A percentile compares a stretch with the other conserved stretches of the same genome.
Evolutionary conservation across 1,139 yeast genomes (phyloP).

Genomic region (Suhomyces bribrorum): DNA sequence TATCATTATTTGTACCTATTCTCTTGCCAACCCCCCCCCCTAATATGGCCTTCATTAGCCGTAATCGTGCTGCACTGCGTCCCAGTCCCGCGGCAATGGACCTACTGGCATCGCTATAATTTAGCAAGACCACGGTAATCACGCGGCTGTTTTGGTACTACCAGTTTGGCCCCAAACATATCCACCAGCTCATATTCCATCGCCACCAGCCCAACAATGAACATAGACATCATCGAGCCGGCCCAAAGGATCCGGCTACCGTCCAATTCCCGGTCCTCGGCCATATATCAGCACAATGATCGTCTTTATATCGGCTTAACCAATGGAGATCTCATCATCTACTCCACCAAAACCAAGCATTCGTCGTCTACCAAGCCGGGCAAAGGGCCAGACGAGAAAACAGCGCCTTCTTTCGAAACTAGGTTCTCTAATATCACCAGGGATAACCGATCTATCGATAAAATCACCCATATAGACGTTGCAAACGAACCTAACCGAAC

Average conservation of each 20-base stretch:
- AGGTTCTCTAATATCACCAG: conserved; percentile 28
- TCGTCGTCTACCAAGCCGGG: neutral
- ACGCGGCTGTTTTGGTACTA: neutral
- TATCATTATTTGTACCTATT: too few species aligned
- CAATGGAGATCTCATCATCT: conserved; percentile 39
- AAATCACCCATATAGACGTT: conserved; percentile 21
- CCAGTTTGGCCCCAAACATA: too few species aligned
- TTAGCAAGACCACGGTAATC: too few species aligned
- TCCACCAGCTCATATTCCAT: neutral
- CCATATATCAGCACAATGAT: conserved; percentile 23
- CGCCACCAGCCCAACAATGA: too few species aligned
- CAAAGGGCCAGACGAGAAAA: conserved; percentile 18
- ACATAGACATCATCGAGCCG: conserved; percentile 39
- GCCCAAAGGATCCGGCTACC: conserved; percentile 29
- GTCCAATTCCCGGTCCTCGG: conserved; percentile 24
- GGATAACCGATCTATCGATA: conserved; percentile 23
- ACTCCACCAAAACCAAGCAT: conserved; percentile 8
- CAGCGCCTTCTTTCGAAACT: conserved; percentile 19
- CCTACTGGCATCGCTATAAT: too few species aligned
- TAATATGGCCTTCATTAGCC: too few species aligned
- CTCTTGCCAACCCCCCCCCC: too few species aligned
- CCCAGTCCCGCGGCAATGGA: too few species aligned
- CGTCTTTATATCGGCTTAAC: conserved; percentile 36
- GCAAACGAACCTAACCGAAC: conserved; percentile 24
- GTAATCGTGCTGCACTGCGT: too few species aligned